These are phyloP conservation scores for Areca catechu DNA, from an alignment of 176 grass and related monocot genomes.

Conservation along the genomic window DNA sequence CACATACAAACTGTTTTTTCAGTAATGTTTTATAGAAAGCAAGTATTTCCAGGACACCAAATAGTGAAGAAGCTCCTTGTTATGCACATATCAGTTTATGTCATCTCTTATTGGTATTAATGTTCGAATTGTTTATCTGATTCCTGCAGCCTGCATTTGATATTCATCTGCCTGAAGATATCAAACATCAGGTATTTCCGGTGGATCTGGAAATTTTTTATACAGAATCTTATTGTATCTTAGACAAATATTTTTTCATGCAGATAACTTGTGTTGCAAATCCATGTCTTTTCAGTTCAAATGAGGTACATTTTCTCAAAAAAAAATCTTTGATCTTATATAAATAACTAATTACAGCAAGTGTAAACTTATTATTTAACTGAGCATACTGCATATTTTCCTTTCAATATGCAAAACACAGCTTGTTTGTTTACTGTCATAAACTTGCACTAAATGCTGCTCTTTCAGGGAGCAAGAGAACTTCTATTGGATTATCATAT, in stretches of 20 bases:
- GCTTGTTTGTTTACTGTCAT: too few relatives aligned
- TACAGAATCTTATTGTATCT: slow-evolving; percentile 1
- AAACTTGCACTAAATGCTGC: too few relatives aligned
- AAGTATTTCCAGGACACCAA: too few relatives aligned
- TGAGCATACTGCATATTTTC: too few relatives aligned
- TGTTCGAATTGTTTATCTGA: background rate
- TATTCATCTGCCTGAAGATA: slow-evolving; percentile 57
- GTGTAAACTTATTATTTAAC: too few relatives aligned
- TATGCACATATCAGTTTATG: background rate
- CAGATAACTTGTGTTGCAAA: slow-evolving; percentile 87
- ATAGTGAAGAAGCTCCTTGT: background rate
- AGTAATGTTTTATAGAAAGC: too few relatives aligned
- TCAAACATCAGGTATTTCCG: slow-evolving; percentile 47
- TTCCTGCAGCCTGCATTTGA: slow-evolving; percentile 47
- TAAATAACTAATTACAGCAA: too few relatives aligned
- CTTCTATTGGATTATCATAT: too few relatives aligned
- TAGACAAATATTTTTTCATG: slow-evolving; percentile 18
- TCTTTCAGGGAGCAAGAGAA: too few relatives aligned
- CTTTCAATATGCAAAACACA: too few relatives aligned
- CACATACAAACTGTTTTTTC: too few relatives aligned
- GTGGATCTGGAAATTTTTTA: background rate
- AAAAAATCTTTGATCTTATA: too few relatives aligned
- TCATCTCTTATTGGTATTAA: slow-evolving; percentile 9
- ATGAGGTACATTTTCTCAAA: slow-evolving; percentile 43
- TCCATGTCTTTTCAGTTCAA: slow-evolving; percentile 74